Base-by-base conservation (phyloP, 129 eudicot species). In the Glebionis coronaria region DNA sequence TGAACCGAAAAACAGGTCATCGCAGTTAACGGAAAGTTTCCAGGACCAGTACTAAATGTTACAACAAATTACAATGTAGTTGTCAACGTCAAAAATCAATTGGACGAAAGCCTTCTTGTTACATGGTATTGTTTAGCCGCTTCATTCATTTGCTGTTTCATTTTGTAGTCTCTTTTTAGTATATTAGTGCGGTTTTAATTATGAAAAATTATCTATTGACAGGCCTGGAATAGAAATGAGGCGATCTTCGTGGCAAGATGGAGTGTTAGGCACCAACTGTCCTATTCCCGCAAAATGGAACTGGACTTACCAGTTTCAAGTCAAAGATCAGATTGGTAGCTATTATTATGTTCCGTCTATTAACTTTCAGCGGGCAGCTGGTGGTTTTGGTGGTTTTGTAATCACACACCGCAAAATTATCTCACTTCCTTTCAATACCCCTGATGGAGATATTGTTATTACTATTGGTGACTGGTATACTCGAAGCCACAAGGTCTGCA, bases 141-240 rank as follows among this genome's bases (percentile, higher is more conserved):
- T 18, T 50, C 15, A 25, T 52, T 49, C 44, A 5, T 44, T n/a
- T 12, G 15, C 42, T 35, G 42, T 6, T 35, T 35, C 42, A 6
- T 35, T 35, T 7, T 7, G 9, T 35, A 2, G 63, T 45, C 14
- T 4, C 23, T 57, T 61, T 42, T 16, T 12, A 51, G 63, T n/a
- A 42, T 51, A 18, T 56, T 20, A 27, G 28, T 15, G 21, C 3
- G 0, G 0, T 54, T 28, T 27, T 44, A 0, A 25, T 5, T 15
- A 10, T 16, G 14, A 1, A 1, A 13, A 5, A 27, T 65, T 3
- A 0, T 73, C 29, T 40, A 67, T 79, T 70, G 19, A 44, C 62
- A 93, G 99, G 99, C 61, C 91, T 52, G 99, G 99, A 44, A 71
- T 93, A 28, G 92, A 93, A 73, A 90, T 89, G 99, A 87, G 97